phyloP scores from a whole-genome alignment of 345 rosid species.

The Garcia nutans region DNA sequence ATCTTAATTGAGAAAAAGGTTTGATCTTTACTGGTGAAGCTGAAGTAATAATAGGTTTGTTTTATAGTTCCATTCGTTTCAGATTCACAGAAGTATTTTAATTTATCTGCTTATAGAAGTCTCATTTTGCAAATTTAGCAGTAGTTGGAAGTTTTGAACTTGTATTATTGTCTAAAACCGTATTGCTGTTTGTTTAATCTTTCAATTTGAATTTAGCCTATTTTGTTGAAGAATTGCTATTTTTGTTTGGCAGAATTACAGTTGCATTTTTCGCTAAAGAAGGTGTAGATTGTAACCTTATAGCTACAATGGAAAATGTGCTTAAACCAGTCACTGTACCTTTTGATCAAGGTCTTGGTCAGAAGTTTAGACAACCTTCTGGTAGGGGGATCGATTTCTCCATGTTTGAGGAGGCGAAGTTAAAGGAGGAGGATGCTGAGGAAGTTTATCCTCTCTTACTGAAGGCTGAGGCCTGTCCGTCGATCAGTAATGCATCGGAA shows the following conservation, averaged over 20 bases:
- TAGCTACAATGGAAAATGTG: slow-evolving; percentile 56
- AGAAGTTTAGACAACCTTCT: slow-evolving; percentile 71
- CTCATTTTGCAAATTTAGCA: not conserved
- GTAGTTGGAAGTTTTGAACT: not conserved
- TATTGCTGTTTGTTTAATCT: not conserved
- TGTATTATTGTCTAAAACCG: not conserved
- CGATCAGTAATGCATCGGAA: slow-evolving; percentile 18
- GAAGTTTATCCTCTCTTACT: slow-evolving; percentile 72
- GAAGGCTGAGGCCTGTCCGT: slow-evolving; percentile 60
- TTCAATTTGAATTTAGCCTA: not conserved
- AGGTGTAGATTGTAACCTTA: slow-evolving; percentile 56
- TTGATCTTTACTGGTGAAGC: not conserved
- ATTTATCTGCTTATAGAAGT: not conserved
- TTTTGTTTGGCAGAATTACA: slow-evolving; percentile 54
- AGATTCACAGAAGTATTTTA: not conserved
- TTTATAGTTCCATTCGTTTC: not conserved
- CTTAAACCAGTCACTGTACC: slow-evolving; percentile 54
- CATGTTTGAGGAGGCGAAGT: slow-evolving; percentile 54
- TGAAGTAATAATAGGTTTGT: not conserved
- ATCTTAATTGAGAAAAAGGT: not conserved
- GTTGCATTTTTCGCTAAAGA: slow-evolving; percentile 82
- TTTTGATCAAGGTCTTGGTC: slow-evolving; percentile 79
- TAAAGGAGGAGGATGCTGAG: slow-evolving; percentile 30
- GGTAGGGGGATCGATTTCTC: slow-evolving; percentile 80
- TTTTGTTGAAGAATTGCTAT: not conserved